Conservation (phyloP, 2,329 filamentous ascomycete genomes). For the Ophiocordyceps sinensis region DNA sequence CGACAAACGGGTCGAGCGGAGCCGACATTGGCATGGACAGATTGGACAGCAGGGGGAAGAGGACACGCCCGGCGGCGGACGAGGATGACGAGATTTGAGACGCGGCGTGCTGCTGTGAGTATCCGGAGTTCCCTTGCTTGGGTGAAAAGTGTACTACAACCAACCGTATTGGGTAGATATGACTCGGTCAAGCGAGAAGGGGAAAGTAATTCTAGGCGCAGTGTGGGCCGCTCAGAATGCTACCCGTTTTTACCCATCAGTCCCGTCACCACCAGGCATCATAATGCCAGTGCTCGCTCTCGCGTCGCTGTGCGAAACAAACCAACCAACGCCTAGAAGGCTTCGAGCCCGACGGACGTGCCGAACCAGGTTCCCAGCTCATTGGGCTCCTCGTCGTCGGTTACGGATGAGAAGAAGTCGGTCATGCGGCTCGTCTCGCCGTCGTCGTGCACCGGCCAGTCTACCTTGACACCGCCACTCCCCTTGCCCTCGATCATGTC, state of each 20-base stretch:
- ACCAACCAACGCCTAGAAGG: conserved; percentile 38
- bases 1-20: conserved; percentile 23
- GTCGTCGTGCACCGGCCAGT: conserved; percentile 70
- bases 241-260: background rate
- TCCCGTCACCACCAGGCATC: too few relatives aligned
- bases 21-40: conserved; percentile 40
- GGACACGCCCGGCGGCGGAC: conserved; percentile 22
- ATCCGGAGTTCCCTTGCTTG: background rate
- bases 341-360: conserved; percentile 49
- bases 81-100: conserved; percentile 42
- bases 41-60: conserved; percentile 45
- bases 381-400: conserved; percentile 31
- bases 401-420: conserved; percentile 50
- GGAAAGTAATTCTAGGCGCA: background rate
- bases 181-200: conserved; percentile 3
- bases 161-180: conserved; percentile 5
- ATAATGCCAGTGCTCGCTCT: background rate
- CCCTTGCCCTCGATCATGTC: conserved; percentile 75
- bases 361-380: conserved; percentile 79
- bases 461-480: conserved; percentile 53
- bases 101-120: background rate
- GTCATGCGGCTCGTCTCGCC: conserved; percentile 55
- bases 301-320: background rate
- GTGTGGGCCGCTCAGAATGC: background rate
- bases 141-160: background rate